Evolutionary conservation across 2,329 filamentous ascomycete species (phyloP).

Genomic region (Xylaria arbuscula): DNA sequence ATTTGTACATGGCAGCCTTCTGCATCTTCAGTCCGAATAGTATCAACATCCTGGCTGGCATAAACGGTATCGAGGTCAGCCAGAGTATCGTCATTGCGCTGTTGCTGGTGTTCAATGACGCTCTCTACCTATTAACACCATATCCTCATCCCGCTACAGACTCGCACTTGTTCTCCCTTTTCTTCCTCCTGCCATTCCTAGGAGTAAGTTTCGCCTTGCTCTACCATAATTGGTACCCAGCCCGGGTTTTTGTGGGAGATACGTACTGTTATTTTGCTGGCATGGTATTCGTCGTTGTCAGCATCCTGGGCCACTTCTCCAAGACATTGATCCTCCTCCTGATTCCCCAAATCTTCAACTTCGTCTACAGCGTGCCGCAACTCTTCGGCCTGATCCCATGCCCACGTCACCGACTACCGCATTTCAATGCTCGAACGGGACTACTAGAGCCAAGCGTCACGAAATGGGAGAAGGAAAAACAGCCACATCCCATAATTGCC

Average conservation of each 20-base stretch:
- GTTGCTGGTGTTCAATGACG: slow-evolving; percentile 86
- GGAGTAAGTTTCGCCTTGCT: slow-evolving; percentile 89
- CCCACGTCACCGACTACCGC: slow-evolving; percentile 89
- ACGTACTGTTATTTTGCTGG: slow-evolving; percentile 99
- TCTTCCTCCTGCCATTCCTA: slow-evolving; percentile 92
- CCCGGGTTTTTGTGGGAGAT: slow-evolving; percentile 94
- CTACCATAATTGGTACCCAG: slow-evolving; percentile 95
- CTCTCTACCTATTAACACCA: slow-evolving; percentile 83
- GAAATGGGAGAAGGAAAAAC: slow-evolving; percentile 73
- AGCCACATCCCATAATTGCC: slow-evolving; percentile 73
- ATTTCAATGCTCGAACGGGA: slow-evolving; percentile 86
- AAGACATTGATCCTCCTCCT: slow-evolving; percentile 94
- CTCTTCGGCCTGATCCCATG: slow-evolving; percentile 91
- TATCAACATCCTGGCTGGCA: slow-evolving; percentile 99
- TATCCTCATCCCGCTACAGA: slow-evolving; percentile 95
- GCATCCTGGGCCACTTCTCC: slow-evolving; percentile 96
- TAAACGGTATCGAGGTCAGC: slow-evolving; percentile 96
- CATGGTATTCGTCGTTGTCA: slow-evolving; percentile 98
- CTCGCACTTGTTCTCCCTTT: slow-evolving; percentile 95
- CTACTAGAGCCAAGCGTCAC: slow-evolving; percentile 88
- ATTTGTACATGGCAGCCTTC: slow-evolving; percentile 94
- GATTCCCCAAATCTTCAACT: slow-evolving; percentile 95
- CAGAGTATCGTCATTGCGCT: slow-evolving; percentile 92
- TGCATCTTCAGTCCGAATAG: slow-evolving; percentile 98
- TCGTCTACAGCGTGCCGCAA: slow-evolving; percentile 91